Base-by-base conservation (phyloP, 805 yeast genomes). In the Lipomyces orientalis region DNA sequence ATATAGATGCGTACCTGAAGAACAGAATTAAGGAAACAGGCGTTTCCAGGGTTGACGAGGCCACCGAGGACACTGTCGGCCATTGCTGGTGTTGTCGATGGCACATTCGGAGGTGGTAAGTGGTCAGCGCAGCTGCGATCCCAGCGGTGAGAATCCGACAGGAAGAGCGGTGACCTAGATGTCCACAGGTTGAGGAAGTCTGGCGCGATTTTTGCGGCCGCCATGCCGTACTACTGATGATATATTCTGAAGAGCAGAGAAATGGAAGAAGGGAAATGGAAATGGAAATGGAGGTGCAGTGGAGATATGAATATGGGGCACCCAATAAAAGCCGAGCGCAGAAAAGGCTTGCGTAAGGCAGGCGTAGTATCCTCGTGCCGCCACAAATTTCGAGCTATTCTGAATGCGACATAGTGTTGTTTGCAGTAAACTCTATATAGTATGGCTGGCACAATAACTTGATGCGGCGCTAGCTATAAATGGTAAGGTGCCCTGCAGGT, bases 1-100 rank as follows among this genome's bases (percentile, higher is more conserved):
- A 10, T 14, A 25, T 14, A n/a, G 9, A 33, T 25, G 25, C 62
- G 25, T 22, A 49, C 62, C 77, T 93, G 97, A 34, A 93, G 77
- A 0, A 93, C 97, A 34, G 92, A 87, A 79, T 93, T 93, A 95
- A 92, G 92, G 74, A 93, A 93, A 78, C 98, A 93, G 0, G 97
- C 91, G 76, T 93, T 93, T 16, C 97, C 97, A 71, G 91, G 97
- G 76, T 93, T 93, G 66, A 85, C 84, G 54, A 93, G 83, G 1
- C 97, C 97, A 34, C 97, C 97, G 4, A 60, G 64, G 14, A 61
- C 64, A 16, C 61, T 49, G 8, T 49, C 19, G 6, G 37, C 29
- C 49, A 43, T 14, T 9, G 31, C 19, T 25, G 60, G 10, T n/a
- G 49, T 19, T 16, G 49, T 16, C 16, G 49, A n/a, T 19, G 49